Evolutionary conservation across 805 yeast species (phyloP), one percentile per base, ranked within the genome.

Genomic region (Priceomyces haplophilus): DNA sequence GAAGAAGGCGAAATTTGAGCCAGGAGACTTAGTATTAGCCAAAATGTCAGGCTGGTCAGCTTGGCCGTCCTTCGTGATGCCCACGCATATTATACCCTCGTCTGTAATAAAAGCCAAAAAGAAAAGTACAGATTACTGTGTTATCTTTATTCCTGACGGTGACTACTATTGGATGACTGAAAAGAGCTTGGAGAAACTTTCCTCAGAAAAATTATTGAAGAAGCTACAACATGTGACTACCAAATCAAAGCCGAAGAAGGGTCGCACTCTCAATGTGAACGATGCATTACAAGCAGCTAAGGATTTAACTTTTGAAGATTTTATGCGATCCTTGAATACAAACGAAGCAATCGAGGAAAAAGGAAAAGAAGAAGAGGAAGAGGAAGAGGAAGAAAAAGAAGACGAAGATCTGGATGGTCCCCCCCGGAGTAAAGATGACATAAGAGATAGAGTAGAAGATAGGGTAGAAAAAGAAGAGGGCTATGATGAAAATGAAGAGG

Each of bases 51-150:
- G 72, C 15, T 74, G 60, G 49, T 73, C 75, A 1, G 67, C 71
- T 12, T 75, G 80, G 80, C 80, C 80, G 6, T 69, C 76, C 11
- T 68, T 73, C 37, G 68, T 75, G 40, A 65, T 64, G 69, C 76
- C 78, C 2, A 48, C 51, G 16, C 58, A 56, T 27, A 53, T 65
- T 51, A 62, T 69, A 12, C 73, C 75, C 1, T 48, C 55, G 2
- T 56, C 60, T 19, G 67, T 70, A 11, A 42, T 62, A 53, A 55
- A 57, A 43, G 71, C 58, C 21, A 62, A 67, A 52, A 64, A 63
- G 56, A 64, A 65, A 37, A 51, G 61, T 39, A 61, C 69, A 15
- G 63, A 61, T 23, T 56, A 51, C 45, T 72, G 76, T 51, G 76
- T 70, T 12, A 67, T 69, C 16, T 72, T 70, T 53, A 69, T 71